Conservation (phyloP, 2,329 filamentous ascomycete species). For the Penicillium sp. region DNA sequence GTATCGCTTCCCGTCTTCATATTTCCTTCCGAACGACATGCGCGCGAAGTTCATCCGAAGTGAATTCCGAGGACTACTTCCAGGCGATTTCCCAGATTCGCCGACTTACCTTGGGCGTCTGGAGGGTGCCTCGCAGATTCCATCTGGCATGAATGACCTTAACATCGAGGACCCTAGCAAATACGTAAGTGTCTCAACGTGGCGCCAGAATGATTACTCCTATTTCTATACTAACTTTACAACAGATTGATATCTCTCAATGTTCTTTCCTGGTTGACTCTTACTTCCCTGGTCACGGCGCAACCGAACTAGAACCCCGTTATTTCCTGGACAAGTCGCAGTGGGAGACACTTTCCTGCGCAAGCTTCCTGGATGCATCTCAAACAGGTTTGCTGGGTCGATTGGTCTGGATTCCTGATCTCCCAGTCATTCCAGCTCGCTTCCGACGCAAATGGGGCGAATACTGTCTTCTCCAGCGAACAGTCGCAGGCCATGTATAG, state of each 20-base stretch:
- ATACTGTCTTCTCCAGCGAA: slow-evolving; percentile 75
- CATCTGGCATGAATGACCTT: slow-evolving; percentile 84
- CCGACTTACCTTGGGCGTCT: slow-evolving; percentile 68
- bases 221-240: slow-evolving; percentile 16
- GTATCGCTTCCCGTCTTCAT: slow-evolving; percentile 95
- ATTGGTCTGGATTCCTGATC: slow-evolving; percentile 77
- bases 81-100: slow-evolving; percentile 83
- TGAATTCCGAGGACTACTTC: slow-evolving; percentile 83
- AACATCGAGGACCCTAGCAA: slow-evolving; percentile 86
- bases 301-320: slow-evolving; percentile 73
- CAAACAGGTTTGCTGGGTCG: slow-evolving; percentile 72
- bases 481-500: slow-evolving; percentile 10
- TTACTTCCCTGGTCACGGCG: slow-evolving; percentile 62
- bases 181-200: slow-evolving; percentile 61
- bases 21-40: slow-evolving; percentile 80
- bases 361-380: slow-evolving; percentile 75
- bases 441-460: slow-evolving; percentile 78
- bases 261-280: slow-evolving; percentile 90
- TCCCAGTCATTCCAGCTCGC: slow-evolving; percentile 65
- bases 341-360: slow-evolving; percentile 77
- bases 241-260: slow-evolving; percentile 63
- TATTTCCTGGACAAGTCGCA: slow-evolving; percentile 70
- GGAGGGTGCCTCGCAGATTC: slow-evolving; percentile 79
- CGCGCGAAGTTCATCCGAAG: slow-evolving; percentile 87
- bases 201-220: background rate